These are phyloP conservation scores for Angophora floribunda DNA, from an alignment of 345 rosid species.

Conservation along the genomic window DNA sequence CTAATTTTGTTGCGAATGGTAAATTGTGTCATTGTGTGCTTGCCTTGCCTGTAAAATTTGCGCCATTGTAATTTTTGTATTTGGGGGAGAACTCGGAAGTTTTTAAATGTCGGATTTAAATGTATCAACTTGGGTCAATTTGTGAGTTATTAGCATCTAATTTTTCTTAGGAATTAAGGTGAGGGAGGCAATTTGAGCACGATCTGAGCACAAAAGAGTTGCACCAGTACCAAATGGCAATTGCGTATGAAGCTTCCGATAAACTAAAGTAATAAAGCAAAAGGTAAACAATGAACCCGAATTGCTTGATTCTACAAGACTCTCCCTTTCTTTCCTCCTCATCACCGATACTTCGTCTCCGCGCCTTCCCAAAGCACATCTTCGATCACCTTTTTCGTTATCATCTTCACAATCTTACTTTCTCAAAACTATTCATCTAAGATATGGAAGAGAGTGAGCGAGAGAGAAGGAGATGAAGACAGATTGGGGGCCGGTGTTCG, in stretches of 20 bases:
- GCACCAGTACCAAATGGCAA: neutral
- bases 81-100: neutral
- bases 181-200: neutral
- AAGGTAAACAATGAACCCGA: neutral
- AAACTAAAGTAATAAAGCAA: neutral
- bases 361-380: neutral
- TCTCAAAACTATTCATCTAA: neutral
- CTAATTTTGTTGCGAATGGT: neutral
- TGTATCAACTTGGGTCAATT: neutral
- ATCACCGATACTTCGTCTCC: neutral
- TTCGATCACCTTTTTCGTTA: neutral
- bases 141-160: neutral
- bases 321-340: neutral
- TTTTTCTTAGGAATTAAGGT: neutral
- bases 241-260: neutral
- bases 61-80: neutral
- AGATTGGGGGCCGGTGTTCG: constrained; percentile 97
- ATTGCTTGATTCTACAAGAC: neutral
- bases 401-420: neutral
- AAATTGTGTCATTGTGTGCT: neutral
- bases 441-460: neutral
- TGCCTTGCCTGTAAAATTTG: neutral
- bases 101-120: neutral
- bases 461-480: constrained; percentile 5
- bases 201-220: neutral